Percentiles rank a stretch among this genome's conserved stretches.
These are phyloP conservation scores for Whalleya microplaca DNA, from an alignment of 2,329 filamentous ascomycete genomes.

Conservation along the genomic window DNA sequence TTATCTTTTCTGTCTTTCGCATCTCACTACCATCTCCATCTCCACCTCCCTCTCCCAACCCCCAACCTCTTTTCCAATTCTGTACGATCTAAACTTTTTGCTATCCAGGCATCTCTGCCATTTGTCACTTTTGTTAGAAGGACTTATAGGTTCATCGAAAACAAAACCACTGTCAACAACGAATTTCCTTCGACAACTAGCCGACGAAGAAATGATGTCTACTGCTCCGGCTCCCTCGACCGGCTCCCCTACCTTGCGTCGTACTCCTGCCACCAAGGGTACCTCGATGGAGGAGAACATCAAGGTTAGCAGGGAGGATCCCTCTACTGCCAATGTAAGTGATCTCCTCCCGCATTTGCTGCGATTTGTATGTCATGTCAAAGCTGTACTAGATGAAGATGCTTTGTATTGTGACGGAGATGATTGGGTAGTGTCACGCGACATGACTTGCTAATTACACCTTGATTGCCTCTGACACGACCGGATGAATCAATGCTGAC, in stretches of 20 bases:
- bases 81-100: slow-evolving; percentile 35
- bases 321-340: slow-evolving; percentile 38
- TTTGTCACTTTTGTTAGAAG: slow-evolving; percentile 33
- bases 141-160: slow-evolving; percentile 24
- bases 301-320: slow-evolving; percentile 43
- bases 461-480: neutral
- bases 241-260: slow-evolving; percentile 47
- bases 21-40: neutral
- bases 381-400: neutral
- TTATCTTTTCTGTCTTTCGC: slow-evolving; percentile 25
- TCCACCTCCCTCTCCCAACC: neutral
- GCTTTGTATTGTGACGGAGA: neutral
- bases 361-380: slow-evolving; percentile 36
- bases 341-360: slow-evolving; percentile 33
- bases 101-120: slow-evolving; percentile 37
- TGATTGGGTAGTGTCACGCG: slow-evolving; percentile 2
- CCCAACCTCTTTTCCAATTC: slow-evolving; percentile 22
- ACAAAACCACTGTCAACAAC: slow-evolving; percentile 6
- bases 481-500: slow-evolving; percentile 7
- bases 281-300: slow-evolving; percentile 42
- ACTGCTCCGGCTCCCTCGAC: slow-evolving; percentile 39
- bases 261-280: slow-evolving; percentile 38
- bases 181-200: slow-evolving; percentile 11
- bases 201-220: slow-evolving; percentile 42
- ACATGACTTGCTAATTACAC: neutral